Evolutionary conservation across 371 early-diverging fungal genomes (phyloP), one percentile per base, ranked within the genome.

Genomic region (Thermomucor indicae-seudaticae): DNA sequence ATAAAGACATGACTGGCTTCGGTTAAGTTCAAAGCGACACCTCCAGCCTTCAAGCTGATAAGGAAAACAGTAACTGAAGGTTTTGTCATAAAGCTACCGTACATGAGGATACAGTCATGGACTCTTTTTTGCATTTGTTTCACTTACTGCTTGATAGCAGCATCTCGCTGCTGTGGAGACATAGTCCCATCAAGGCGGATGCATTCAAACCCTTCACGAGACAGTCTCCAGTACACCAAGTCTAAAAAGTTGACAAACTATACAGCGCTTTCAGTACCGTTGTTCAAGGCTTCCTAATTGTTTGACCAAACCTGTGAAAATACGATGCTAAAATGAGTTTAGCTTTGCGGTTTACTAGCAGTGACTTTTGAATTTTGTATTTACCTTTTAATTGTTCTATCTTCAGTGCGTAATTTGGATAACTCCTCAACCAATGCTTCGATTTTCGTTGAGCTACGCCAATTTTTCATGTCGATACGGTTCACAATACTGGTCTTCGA

Each of bases 201-300:
- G 55, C 92, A 91, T 60, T 70, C 79, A 67, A 95, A 95, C 0
- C 97, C 98, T 4, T 93, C 94, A 27, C 94, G 81, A 38, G 89
- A 84, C n/a, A 98, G 78, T 2, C 96, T 80, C 96, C 96, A 96
- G 45, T 95, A 88, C 43, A 95, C 83, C 42, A 97, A 67, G 62
- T 97, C 96, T 0, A 98, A 69, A 59, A 97, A 96, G 46, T 88
- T 88, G 25, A 92, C 92, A 72, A 93, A 98, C 74, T 97, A 92
- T 24, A 92, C 91, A 46, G 14, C 0, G 12, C 24, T 3, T n/a
- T 37, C 16, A 52, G 19, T 30, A 34, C n/a, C 31, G 23, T 20
- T 30, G 22, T 46, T 32, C 25, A 20, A 24, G 23, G 6, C 1
- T 23, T 40, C 11, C 14, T 16, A 12, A n/a, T 10, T 27, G 27